Evolutionary conservation across 2,329 filamentous ascomycete species (phyloP).

Genomic region (Endothia cerciana): DNA sequence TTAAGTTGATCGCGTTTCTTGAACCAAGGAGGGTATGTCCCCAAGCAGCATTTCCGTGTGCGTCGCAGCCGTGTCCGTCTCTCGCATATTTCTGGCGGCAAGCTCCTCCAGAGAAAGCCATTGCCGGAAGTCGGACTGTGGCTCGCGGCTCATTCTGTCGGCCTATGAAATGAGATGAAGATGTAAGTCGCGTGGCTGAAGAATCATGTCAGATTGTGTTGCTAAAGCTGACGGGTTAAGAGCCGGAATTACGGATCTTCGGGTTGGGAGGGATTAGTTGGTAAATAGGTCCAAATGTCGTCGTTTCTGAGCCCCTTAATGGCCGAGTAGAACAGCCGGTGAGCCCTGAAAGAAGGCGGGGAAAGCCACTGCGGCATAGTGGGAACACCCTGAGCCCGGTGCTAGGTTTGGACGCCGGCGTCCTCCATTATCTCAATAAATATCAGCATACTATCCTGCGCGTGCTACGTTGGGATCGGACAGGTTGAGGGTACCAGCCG

Average conservation of each 20-base stretch:
- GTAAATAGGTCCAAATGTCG: background rate
- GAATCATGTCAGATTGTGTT: no score
- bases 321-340: background rate
- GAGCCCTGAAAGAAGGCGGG: background rate
- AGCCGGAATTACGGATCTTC: background rate
- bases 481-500: background rate
- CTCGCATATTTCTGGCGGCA: background rate
- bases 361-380: background rate
- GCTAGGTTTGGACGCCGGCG: background rate
- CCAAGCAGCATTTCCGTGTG: background rate
- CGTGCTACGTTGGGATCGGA: no score
- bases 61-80: background rate
- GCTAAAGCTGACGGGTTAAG: background rate
- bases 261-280: background rate
- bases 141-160: background rate
- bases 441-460: background rate
- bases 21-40: background rate
- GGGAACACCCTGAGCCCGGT: background rate
- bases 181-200: background rate
- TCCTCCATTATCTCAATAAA: background rate
- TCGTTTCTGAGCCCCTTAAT: background rate
- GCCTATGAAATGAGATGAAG: background rate
- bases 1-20: constrained; percentile 52
- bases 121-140: background rate
- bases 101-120: background rate